These are phyloP conservation scores for Candida gorgasii DNA, from an alignment of 805 yeast genomes.

Conservation along the genomic window DNA sequence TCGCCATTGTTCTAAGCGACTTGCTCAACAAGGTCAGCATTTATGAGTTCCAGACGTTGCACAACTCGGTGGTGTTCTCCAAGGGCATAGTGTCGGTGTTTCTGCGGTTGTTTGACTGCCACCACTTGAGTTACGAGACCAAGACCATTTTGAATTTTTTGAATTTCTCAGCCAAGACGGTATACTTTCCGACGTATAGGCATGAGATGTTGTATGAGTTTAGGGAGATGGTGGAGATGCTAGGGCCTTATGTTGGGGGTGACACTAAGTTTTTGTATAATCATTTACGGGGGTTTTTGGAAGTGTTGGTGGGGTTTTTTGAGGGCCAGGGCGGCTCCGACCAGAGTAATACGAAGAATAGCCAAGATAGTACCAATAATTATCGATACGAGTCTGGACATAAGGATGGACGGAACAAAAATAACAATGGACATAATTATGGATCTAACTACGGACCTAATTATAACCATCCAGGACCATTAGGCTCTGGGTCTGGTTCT, in stretches of 20 bases:
- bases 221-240: conserved; percentile 8
- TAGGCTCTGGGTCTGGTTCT: too few relatives aligned
- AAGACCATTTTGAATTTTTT: conserved; percentile 16
- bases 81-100: conserved; percentile 23
- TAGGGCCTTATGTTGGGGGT: conserved; percentile 5
- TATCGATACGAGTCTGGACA: not conserved
- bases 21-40: conserved; percentile 23
- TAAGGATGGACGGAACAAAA: not conserved
- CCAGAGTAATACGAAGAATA: not conserved
- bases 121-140: conserved; percentile 4
- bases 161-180: conserved; percentile 18
- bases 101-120: conserved; percentile 13
- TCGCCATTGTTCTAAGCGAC: conserved; percentile 21
- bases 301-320: conserved; percentile 7
- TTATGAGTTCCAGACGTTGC: conserved; percentile 20
- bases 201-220: conserved; percentile 17
- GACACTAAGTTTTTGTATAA: conserved; percentile 1
- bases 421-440: too few relatives aligned
- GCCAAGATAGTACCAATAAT: too few relatives aligned
- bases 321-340: not conserved
- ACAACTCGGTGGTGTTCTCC: conserved; percentile 20
- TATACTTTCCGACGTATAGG: conserved; percentile 19
- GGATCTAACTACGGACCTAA: too few relatives aligned
- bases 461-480: too few relatives aligned
- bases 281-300: conserved; percentile 1